These are phyloP conservation scores for Gamsiella multidivaricata DNA, from an alignment of 192 early-diverging fungal species.

Conservation along the genomic window DNA sequence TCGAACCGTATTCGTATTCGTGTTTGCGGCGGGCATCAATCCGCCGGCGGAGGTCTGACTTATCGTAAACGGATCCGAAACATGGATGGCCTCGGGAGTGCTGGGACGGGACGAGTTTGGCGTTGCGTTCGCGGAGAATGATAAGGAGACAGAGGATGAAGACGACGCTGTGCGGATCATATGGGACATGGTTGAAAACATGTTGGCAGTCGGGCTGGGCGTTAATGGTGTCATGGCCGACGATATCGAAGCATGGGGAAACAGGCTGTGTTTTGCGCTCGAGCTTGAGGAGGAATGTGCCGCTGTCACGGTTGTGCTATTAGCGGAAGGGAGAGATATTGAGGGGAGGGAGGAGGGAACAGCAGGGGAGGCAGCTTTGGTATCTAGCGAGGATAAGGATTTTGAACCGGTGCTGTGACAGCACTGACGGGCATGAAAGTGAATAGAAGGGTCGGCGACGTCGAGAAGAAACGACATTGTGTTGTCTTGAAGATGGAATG, in stretches of 20 bases:
- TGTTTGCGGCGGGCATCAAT: no score
- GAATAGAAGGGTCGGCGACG: slow-evolving; percentile 48
- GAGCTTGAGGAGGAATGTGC: no score
- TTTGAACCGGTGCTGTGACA: slow-evolving; percentile 8
- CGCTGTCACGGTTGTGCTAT: no score
- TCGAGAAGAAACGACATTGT: slow-evolving; percentile 47
- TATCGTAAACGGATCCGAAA: slow-evolving; percentile 31
- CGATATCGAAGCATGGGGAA: no score
- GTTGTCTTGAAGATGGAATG: neutral
- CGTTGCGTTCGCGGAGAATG: neutral
- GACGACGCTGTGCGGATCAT: slow-evolving; percentile 40
- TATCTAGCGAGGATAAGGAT: slow-evolving; percentile 3
- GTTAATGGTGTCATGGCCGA: neutral
- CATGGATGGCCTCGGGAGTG: slow-evolving; percentile 25
- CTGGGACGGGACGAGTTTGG: slow-evolving; percentile 1
- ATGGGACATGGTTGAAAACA: slow-evolving; percentile 44
- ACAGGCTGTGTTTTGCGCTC: no score
- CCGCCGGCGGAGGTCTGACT: neutral
- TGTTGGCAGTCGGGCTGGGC: slow-evolving; percentile 8
- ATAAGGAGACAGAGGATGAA: slow-evolving; percentile 5
- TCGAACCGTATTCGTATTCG: neutral
- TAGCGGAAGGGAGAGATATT: no score
- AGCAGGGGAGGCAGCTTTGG: neutral
- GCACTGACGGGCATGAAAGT: slow-evolving; percentile 39
- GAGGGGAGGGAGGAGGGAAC: neutral